These are phyloP conservation scores for Oryza officinalis DNA, from an alignment of 176 grass and related monocot genomes.

Conservation along the genomic window DNA sequence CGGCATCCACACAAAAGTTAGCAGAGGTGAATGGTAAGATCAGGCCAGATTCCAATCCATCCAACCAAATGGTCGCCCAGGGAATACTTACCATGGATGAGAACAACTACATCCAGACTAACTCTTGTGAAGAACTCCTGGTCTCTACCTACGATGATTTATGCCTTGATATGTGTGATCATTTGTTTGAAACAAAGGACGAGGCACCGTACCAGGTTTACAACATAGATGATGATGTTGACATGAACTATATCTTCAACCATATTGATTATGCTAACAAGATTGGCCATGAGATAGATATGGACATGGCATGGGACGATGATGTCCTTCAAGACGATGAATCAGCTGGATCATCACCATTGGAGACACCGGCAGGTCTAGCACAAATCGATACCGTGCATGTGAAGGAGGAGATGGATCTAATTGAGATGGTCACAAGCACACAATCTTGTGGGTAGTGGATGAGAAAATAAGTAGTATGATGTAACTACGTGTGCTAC, in stretches of 20 bases:
- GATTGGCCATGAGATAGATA: constrained; percentile 37
- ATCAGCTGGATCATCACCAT: neutral
- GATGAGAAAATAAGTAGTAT: constrained; percentile 8
- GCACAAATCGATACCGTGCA: neutral
- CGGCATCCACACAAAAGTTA: neutral
- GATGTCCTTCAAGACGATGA: constrained; percentile 7
- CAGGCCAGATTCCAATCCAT: constrained; percentile 2
- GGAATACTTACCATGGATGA: neutral
- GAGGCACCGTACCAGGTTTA: constrained; percentile 27
- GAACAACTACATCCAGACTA: neutral
- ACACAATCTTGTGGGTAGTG: constrained; percentile 2
- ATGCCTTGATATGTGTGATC: constrained; percentile 43
- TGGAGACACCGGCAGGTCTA: neutral
- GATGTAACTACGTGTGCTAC: neutral
- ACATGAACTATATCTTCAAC: constrained; percentile 46
- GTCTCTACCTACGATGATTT: constrained; percentile 44
- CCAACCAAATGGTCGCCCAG: neutral
- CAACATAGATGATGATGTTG: constrained; percentile 26
- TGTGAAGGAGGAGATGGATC: constrained; percentile 70
- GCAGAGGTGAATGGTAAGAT: neutral
- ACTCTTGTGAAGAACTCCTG: constrained; percentile 33
- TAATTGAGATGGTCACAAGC: constrained; percentile 55
- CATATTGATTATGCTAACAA: constrained; percentile 45
- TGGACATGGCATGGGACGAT: constrained; percentile 64
- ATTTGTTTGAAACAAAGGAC: constrained; percentile 48